phyloP scores from a whole-genome alignment of 73 alveolate genomes.

The Tetrahymena thermophila region DNA sequence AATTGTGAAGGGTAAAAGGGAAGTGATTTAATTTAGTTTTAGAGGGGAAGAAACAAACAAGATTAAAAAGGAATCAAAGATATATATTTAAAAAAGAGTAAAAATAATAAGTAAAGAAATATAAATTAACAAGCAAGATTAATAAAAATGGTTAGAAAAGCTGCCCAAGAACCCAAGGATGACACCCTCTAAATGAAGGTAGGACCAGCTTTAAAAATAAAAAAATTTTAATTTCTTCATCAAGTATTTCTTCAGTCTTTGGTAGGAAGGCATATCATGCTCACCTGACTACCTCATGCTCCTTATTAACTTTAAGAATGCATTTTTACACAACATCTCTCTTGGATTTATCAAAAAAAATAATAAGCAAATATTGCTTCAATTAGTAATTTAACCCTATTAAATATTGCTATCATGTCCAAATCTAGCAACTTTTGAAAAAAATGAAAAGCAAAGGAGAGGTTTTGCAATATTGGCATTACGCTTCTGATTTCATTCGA shows the following conservation, averaged over 20 bases:
- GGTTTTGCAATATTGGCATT: background rate
- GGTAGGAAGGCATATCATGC: background rate
- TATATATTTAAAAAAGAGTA: background rate
- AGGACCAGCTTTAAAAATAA: background rate
- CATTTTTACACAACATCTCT: background rate
- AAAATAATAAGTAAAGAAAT: background rate
- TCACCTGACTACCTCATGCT: background rate
- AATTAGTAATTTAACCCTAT: background rate
- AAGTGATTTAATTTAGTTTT: background rate
- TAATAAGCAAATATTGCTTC: background rate
- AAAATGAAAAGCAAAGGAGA: background rate
- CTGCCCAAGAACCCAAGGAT: slow-evolving; percentile 2
- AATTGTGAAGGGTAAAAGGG: slow-evolving; percentile 1
- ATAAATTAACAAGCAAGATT: background rate
- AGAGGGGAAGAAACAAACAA: background rate
- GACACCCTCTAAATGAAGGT: background rate
- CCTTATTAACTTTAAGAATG: background rate
- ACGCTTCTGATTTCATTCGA: background rate
- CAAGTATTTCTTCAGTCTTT: background rate
- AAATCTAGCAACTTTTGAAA: background rate
- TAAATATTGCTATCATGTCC: background rate
- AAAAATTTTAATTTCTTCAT: background rate
- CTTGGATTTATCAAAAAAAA: background rate
- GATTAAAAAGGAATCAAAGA: background rate
- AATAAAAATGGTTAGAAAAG: background rate